Evolutionary conservation across 345 rosid species (phyloP).

Genomic region (Linum lewisii): DNA sequence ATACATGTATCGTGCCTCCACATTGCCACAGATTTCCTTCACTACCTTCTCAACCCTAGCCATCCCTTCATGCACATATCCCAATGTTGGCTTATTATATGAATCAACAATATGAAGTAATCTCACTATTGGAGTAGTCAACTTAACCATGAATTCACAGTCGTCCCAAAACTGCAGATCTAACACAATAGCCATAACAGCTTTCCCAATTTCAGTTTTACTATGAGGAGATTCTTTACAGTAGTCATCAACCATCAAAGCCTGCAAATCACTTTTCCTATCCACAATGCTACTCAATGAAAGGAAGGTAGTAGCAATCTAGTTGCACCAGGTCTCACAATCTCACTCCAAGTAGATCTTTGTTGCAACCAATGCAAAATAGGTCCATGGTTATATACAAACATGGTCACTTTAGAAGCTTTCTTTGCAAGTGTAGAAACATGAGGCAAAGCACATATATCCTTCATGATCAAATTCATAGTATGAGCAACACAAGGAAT

Average conservation of each 20-base stretch:
- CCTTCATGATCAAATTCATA: not conserved
- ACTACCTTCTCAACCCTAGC: no score
- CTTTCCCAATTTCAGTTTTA: not conserved
- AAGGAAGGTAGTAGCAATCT: not conserved
- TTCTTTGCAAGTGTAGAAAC: not conserved
- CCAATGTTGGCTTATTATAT: not conserved
- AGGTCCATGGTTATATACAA: constrained; percentile 1
- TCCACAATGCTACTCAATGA: not conserved
- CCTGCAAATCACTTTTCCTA: not conserved
- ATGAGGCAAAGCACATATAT: not conserved
- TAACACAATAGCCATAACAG: not conserved
- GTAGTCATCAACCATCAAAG: not conserved
- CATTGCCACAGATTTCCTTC: not conserved
- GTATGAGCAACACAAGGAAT: not conserved
- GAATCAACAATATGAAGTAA: not conserved
- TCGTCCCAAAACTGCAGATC: constrained; percentile 2
- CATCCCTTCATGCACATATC: no score
- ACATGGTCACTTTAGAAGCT: not conserved
- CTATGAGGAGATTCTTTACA: no score
- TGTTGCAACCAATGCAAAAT: constrained; percentile 1
- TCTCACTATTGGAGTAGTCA: not conserved
- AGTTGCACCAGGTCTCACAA: not conserved
- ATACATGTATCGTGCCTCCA: not conserved
- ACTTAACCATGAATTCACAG: not conserved
- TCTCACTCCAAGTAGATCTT: not conserved